Evolutionary conservation across 2,329 filamentous ascomycete genomes (phyloP), one percentile per base, ranked within the genome.

Genomic region (Erysiphe pulchra): DNA sequence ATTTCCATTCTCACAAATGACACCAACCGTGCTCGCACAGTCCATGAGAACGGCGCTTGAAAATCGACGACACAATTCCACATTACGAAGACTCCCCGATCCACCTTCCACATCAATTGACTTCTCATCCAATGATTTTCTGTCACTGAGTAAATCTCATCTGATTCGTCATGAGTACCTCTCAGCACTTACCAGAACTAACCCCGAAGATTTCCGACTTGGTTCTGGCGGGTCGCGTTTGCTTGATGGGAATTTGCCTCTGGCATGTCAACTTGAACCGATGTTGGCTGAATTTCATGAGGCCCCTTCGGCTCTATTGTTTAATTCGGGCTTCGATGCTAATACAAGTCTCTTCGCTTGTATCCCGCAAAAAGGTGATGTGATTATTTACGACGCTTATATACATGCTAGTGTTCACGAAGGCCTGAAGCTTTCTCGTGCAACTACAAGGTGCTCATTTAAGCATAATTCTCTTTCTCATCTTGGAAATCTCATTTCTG

Each of bases 321-420:
- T 76, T 52, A 73, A 73, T 49, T 78, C 68, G 0, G 70, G 68
- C 0, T 73, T 61, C 47, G 65, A 69, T 47, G 70, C 67, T 14
- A 74, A 74, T 50, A 56, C 62, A 1, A 69, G 65, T 10, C 63
- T 73, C 11, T 65, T 66, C 17, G 59, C 63, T 0, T 62, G 63
- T 31, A 56, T 73, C 13, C 69, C 70, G 0, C 66, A 65, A 28
- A 62, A 63, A 0, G 69, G 67, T 0, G 71, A 74, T 53, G 54
- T 64, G 1, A 65, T 82, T 17, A 53, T 81, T 0, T 75, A 75
- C 48, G 77, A 82, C 56, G 72, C 73, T 50, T 62, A 73, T 13
- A 69, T 80, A 3, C 77, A 81, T 52, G 77, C 77, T 0, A 79
- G 73, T 56, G 66, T 69, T 11, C 61, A 71, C 6, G 73, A 74